These are phyloP conservation scores for Ramularia collo-cygni DNA, from an alignment of 2,329 filamentous ascomycete genomes.

Conservation along the genomic window DNA sequence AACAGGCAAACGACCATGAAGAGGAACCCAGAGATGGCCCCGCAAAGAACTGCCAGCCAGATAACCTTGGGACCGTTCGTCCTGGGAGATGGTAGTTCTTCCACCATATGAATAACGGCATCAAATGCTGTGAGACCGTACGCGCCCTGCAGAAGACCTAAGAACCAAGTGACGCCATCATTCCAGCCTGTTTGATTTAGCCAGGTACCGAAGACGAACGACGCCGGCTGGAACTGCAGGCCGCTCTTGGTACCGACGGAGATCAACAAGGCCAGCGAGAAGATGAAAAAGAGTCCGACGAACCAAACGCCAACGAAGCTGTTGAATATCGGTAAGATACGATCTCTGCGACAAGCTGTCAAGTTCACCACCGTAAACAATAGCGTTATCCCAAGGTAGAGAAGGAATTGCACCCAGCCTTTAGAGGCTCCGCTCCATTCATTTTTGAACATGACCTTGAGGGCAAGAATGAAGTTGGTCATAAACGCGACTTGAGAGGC, in stretches of 20 bases:
- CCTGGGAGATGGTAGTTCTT: constrained; percentile 49
- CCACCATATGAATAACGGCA: constrained; percentile 53
- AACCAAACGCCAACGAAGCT: constrained; percentile 51
- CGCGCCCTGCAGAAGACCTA: constrained; percentile 50
- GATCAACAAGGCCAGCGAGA: constrained; percentile 47
- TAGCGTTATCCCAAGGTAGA: constrained; percentile 47
- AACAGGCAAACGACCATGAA: constrained; percentile 53
- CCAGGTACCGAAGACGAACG: constrained; percentile 50
- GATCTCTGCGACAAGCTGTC: constrained; percentile 45
- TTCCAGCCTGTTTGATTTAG: constrained; percentile 48
- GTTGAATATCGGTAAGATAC: constrained; percentile 47
- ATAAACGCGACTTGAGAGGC: constrained; percentile 53
- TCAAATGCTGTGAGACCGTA: constrained; percentile 54
- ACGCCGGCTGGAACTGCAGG: constrained; percentile 43
- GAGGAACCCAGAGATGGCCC: constrained; percentile 43
- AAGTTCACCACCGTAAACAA: constrained; percentile 46
- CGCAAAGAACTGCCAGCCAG: constrained; percentile 45
- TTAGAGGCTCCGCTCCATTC: constrained; percentile 40
- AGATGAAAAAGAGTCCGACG: constrained; percentile 45
- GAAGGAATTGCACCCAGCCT: constrained; percentile 50
- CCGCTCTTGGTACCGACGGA: constrained; percentile 42
- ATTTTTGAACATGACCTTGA: constrained; percentile 48
- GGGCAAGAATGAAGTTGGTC: constrained; percentile 51
- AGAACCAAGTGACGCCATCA: constrained; percentile 52
- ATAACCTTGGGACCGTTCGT: constrained; percentile 47